Evolutionary conservation across 768 basidiomycete species (phyloP).

Genomic region (Phanerochaete carnosa): DNA sequence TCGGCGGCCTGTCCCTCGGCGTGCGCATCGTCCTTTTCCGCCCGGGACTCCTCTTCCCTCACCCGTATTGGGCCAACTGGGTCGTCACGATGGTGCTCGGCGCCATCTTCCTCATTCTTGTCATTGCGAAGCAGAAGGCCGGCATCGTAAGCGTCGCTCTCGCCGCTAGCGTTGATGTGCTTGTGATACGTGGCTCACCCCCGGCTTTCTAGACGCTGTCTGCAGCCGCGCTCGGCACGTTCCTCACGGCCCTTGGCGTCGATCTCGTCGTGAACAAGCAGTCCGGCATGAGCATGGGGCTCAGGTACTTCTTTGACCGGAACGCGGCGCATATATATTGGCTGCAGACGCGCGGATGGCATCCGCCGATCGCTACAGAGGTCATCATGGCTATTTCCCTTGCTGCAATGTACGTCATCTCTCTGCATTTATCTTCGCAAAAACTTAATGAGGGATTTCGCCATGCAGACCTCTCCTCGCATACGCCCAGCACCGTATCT

Average conservation of each 20-base stretch:
- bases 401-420: conserved; percentile 46
- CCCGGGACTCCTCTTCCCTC: conserved; percentile 44
- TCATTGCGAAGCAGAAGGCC: conserved; percentile 43
- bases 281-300: conserved; percentile 58
- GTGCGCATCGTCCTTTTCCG: conserved; percentile 52
- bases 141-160: conserved; percentile 44
- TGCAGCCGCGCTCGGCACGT: conserved; percentile 60
- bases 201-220: conserved; percentile 22
- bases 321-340: conserved; percentile 57
- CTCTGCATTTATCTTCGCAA: background rate
- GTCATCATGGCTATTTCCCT: conserved; percentile 53
- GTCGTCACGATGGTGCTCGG: conserved; percentile 46
- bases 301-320: conserved; percentile 61
- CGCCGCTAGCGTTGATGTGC: no score
- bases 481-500: conserved; percentile 49
- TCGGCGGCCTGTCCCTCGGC: conserved; percentile 57
- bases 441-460: background rate
- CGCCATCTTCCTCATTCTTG: conserved; percentile 35
- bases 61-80: conserved; percentile 48
- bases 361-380: conserved; percentile 46
- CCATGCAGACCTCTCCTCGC: conserved; percentile 47
- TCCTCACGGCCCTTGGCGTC: conserved; percentile 50
- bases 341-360: conserved; percentile 34
- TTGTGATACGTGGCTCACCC: conserved; percentile 25
- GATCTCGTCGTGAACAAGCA: conserved; percentile 59